These are phyloP conservation scores for Linum usitatissimum DNA, from an alignment of 345 rosid species.

Conservation along the genomic window DNA sequence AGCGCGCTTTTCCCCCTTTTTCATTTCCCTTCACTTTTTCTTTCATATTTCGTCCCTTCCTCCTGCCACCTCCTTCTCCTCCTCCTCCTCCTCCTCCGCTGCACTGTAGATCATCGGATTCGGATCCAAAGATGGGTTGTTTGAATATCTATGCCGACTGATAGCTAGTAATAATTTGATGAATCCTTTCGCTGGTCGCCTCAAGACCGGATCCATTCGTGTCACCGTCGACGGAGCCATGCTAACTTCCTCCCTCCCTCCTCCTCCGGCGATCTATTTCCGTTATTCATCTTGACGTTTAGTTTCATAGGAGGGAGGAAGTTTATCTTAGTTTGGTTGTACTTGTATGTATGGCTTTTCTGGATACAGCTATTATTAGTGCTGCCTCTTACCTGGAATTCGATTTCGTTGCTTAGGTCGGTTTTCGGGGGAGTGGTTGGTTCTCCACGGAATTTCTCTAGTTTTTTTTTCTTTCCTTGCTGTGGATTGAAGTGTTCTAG, in stretches of 20 bases:
- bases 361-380: neutral
- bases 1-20: neutral
- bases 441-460: constrained; percentile 33
- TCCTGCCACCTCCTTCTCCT: neutral
- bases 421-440: constrained; percentile 10
- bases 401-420: neutral
- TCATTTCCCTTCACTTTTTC: neutral
- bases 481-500: neutral
- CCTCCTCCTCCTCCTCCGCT: neutral
- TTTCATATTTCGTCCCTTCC: neutral
- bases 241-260: too few relatives aligned
- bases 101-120: neutral
- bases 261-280: too few relatives aligned
- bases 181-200: too few relatives aligned
- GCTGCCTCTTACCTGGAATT: neutral
- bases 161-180: neutral
- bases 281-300: too few relatives aligned
- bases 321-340: too few relatives aligned
- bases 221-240: too few relatives aligned
- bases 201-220: too few relatives aligned
- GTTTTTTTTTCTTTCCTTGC: constrained; percentile 9
- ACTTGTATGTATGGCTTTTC: neutral
- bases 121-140: neutral
- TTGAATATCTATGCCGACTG: too few relatives aligned
- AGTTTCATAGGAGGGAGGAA: too few relatives aligned